Percentiles rank a stretch among this genome's conserved stretches.
Evolutionary conservation across 2,329 filamentous ascomycete species (phyloP).

Genomic region (Neobulgaria alba): DNA sequence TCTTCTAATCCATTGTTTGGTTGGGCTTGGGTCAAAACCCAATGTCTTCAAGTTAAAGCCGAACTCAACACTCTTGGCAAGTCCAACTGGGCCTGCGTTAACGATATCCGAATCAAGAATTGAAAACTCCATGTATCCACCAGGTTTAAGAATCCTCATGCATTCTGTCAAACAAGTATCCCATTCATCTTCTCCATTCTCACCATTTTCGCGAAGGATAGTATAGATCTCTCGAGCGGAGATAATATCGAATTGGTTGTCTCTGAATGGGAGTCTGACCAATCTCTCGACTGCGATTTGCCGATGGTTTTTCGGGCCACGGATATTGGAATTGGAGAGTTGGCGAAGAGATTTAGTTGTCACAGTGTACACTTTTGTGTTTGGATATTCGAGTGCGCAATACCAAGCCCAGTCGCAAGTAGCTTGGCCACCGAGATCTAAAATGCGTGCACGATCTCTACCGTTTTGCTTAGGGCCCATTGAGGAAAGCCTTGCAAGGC

Average conservation of each 20-base stretch:
- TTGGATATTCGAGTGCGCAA: slow-evolving; percentile 75
- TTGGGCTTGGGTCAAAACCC: slow-evolving; percentile 81
- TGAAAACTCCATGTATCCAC: slow-evolving; percentile 85
- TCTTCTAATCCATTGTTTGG: slow-evolving; percentile 69
- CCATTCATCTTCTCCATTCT: slow-evolving; percentile 74
- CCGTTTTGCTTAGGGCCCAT: slow-evolving; percentile 38
- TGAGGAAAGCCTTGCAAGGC: slow-evolving; percentile 46
- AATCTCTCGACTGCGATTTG: slow-evolving; percentile 70
- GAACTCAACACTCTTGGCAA: slow-evolving; percentile 85
- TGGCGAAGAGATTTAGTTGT: slow-evolving; percentile 65
- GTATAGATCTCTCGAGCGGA: slow-evolving; percentile 82
- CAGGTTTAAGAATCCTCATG: slow-evolving; percentile 79
- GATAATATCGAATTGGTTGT: slow-evolving; percentile 83
- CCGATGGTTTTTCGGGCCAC: slow-evolving; percentile 80
- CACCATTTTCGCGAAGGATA: slow-evolving; percentile 64
- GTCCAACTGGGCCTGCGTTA: slow-evolving; percentile 69
- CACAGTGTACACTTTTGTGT: slow-evolving; percentile 81
- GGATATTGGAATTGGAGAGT: slow-evolving; percentile 64
- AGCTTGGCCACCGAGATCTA: slow-evolving; percentile 79
- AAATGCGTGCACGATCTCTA: slow-evolving; percentile 54
- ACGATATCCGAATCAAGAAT: slow-evolving; percentile 86
- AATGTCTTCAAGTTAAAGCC: slow-evolving; percentile 80
- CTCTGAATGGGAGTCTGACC: slow-evolving; percentile 74
- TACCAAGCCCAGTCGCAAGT: slow-evolving; percentile 96
- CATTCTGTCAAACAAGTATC: slow-evolving; percentile 78